Percentiles rank a stretch among this genome's conserved stretches.
These are phyloP conservation scores for Theobroma cacao DNA, from an alignment of 345 rosid species.

Conservation along the genomic window DNA sequence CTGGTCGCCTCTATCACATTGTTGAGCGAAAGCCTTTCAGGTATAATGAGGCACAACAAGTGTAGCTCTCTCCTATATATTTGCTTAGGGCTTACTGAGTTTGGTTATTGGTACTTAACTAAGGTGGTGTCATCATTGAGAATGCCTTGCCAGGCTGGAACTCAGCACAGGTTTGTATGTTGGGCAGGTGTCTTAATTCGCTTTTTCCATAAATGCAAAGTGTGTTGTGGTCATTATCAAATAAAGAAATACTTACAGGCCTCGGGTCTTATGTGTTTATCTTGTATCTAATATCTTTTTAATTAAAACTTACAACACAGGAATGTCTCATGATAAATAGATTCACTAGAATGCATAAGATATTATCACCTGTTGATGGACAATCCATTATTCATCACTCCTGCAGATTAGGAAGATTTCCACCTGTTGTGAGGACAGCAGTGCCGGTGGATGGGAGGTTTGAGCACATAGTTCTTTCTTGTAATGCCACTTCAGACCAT, in stretches of 20 bases:
- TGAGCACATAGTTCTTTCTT: conserved; percentile 91
- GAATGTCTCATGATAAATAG: not conserved
- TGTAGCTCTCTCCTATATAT: not conserved
- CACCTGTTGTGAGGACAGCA: conserved; percentile 89
- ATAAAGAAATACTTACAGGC: not conserved
- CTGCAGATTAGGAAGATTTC: conserved; percentile 76
- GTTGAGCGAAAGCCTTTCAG: conserved; percentile 88
- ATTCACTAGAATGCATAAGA: not conserved
- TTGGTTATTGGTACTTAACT: not conserved
- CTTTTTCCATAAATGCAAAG: not conserved
- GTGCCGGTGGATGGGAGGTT: conserved; percentile 97
- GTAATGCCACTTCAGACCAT: conserved; percentile 94
- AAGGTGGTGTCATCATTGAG: not conserved
- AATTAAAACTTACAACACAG: not conserved
- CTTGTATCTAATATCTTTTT: not conserved
- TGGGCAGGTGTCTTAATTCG: not conserved
- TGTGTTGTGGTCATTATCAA: not conserved
- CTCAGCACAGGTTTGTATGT: not conserved
- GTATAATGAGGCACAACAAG: conserved; percentile 30
- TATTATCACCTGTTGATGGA: not conserved
- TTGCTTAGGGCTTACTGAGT: not conserved
- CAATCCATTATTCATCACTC: not conserved
- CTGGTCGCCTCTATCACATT: conserved; percentile 96
- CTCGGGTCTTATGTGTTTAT: not conserved
- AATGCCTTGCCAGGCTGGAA: not conserved